Evolutionary conservation across 352 stramenopile species (phyloP).

Genomic region (Elongisporangium prolatum): DNA sequence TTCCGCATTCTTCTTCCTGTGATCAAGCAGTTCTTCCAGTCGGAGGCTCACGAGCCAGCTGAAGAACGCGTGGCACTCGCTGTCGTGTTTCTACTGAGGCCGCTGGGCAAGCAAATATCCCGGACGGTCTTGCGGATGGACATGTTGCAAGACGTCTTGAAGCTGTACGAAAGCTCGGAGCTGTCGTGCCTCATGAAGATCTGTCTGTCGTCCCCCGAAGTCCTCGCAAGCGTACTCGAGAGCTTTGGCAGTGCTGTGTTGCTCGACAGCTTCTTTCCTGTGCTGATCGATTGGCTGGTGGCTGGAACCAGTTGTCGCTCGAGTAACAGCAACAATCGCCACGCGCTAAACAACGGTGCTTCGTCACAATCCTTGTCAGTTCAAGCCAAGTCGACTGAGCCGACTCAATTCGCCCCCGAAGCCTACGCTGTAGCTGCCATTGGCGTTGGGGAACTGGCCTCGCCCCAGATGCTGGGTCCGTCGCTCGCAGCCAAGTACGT

Average conservation of each 20-base stretch:
- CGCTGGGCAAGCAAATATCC: conserved; percentile 32
- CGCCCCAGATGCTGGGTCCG: conserved; percentile 42
- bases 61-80: conserved; percentile 41
- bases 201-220: conserved; percentile 41
- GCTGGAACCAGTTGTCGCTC: conserved; percentile 6
- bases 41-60: conserved; percentile 27
- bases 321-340: not conserved
- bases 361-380: not conserved
- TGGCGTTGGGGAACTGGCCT: conserved; percentile 45
- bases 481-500: conserved; percentile 60
- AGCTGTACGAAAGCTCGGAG: conserved; percentile 52
- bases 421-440: conserved; percentile 37
- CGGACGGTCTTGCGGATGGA: conserved; percentile 19
- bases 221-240: conserved; percentile 35
- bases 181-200: conserved; percentile 31
- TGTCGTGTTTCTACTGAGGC: conserved; percentile 54
- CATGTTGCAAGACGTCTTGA: conserved; percentile 40
- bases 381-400: not conserved
- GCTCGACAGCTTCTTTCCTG: conserved; percentile 49
- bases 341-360: not conserved
- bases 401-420: conserved; percentile 38
- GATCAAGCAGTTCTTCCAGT: conserved; percentile 48
- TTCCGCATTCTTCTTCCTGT: conserved; percentile 51
- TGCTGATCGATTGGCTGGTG: conserved; percentile 65
- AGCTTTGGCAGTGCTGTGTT: conserved; percentile 43